These are phyloP conservation scores for Naegleria fowleri DNA, from an alignment of 208 protist genomes.

Conservation along the genomic window DNA sequence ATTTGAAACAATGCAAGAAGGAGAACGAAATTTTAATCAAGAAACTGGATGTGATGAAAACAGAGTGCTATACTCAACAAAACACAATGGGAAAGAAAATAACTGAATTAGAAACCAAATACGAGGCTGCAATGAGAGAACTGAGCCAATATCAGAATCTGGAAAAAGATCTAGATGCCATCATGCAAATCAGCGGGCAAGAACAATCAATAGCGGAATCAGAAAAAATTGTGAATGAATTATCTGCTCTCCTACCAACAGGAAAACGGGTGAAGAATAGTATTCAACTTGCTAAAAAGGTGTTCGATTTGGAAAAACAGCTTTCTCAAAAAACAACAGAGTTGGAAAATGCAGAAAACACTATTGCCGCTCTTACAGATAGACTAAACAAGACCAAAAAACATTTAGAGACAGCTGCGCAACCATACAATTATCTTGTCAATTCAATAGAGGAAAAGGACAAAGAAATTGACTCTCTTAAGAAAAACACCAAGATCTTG, in stretches of 20 bases:
- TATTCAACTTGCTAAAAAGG: background rate
- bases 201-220: background rate
- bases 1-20: background rate
- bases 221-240: background rate
- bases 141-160: background rate
- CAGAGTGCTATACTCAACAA: background rate
- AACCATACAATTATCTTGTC: constrained; percentile 20
- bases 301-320: background rate
- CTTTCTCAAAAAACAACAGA: background rate
- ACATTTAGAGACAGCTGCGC: background rate
- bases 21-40: background rate
- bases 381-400: background rate
- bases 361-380: background rate
- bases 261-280: constrained; percentile 1
- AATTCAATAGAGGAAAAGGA: background rate
- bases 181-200: background rate
- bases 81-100: background rate
- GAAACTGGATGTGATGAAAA: constrained; percentile 5
- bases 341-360: background rate
- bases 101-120: background rate
- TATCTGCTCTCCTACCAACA: background rate
- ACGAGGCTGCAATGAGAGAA: background rate
- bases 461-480: background rate
- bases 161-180: constrained; percentile 14
- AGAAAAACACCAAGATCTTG: background rate